Evolutionary conservation across 2,329 filamentous ascomycete genomes (phyloP).

Genomic region (Sphaceloma murrayae): DNA sequence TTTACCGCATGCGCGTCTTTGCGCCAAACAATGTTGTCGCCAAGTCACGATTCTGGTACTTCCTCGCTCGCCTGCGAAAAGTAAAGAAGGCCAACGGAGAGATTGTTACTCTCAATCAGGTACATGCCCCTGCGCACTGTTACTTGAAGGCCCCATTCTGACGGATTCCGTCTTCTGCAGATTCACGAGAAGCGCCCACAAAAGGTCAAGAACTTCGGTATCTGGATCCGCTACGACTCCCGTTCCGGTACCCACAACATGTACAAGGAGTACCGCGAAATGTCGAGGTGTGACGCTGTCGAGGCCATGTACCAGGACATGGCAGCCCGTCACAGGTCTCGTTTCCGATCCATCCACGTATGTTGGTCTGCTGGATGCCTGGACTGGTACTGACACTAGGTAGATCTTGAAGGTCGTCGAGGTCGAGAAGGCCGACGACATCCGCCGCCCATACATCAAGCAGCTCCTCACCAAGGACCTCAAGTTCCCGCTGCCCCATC

Average conservation of each 20-base stretch:
- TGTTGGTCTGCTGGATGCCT: slow-evolving; percentile 33
- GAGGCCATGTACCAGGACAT: slow-evolving; percentile 99
- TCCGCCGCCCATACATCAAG: slow-evolving; percentile 99
- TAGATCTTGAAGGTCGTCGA: slow-evolving; percentile 98
- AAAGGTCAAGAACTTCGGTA: slow-evolving; percentile 99
- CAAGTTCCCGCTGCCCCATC: slow-evolving; percentile 98
- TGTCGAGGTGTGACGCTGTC: slow-evolving; percentile 90
- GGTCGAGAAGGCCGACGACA: slow-evolving; percentile 83
- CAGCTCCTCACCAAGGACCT: slow-evolving; percentile 92
- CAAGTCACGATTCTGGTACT: slow-evolving; percentile 99
- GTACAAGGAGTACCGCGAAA: slow-evolving; percentile 99
- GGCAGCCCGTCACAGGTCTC: slow-evolving; percentile 95
- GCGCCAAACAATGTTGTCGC: slow-evolving; percentile 95
- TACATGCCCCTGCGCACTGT: slow-evolving; percentile 35
- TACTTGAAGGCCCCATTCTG: slow-evolving; percentile 19
- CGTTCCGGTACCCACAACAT: slow-evolving; percentile 99
- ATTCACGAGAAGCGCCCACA: slow-evolving; percentile 98
- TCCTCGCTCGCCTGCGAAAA: slow-evolving; percentile 97
- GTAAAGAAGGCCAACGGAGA: slow-evolving; percentile 99
- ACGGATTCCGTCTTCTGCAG: slow-evolving; percentile 38
- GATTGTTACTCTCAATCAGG: slow-evolving; percentile 94
- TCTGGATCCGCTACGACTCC: slow-evolving; percentile 99
- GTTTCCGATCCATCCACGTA: slow-evolving; percentile 98
- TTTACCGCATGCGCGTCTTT: slow-evolving; percentile 99
- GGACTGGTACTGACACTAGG: slow-evolving; percentile 13